phyloP scores from a whole-genome alignment of 192 early-diverging fungal species.

The Geosiphon pyriformis region DNA sequence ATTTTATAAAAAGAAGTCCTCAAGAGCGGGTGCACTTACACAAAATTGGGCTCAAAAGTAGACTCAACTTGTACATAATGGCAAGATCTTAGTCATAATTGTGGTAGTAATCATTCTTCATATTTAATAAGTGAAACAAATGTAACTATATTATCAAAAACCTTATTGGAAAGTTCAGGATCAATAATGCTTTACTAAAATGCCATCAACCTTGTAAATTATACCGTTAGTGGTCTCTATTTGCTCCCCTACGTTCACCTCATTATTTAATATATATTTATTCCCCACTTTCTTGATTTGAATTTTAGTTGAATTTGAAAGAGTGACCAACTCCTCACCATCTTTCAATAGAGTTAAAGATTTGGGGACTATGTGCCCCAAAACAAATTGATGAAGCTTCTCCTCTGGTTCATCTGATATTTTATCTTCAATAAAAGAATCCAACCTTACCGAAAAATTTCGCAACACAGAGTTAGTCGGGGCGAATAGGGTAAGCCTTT shows the following conservation, averaged over 20 bases:
- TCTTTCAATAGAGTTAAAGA: background rate
- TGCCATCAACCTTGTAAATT: slow-evolving; percentile 16
- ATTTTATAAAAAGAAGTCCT: too few relatives aligned
- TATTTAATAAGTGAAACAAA: too few relatives aligned
- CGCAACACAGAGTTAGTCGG: slow-evolving; percentile 8
- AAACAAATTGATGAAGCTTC: slow-evolving; percentile 12
- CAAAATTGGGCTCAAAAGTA: too few relatives aligned
- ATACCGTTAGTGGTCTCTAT: slow-evolving; percentile 9
- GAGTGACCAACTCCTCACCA: background rate
- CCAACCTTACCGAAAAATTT: background rate
- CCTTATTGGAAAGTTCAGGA: too few relatives aligned
- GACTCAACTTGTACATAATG: too few relatives aligned
- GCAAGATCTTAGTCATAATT: too few relatives aligned
- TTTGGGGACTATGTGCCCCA: background rate
- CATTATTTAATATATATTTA: slow-evolving; percentile 12
- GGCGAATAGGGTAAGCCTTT: background rate
- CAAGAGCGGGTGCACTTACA: too few relatives aligned
- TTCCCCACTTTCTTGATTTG: background rate
- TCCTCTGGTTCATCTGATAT: background rate
- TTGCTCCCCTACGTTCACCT: background rate
- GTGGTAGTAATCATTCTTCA: too few relatives aligned
- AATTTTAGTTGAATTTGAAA: background rate
- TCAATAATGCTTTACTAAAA: slow-evolving; percentile 5
- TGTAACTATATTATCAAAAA: too few relatives aligned
- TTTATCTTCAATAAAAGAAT: background rate